Base-by-base conservation (phyloP, 2,329 filamentous ascomycete species). In the Juglanconis sp. region DNA sequence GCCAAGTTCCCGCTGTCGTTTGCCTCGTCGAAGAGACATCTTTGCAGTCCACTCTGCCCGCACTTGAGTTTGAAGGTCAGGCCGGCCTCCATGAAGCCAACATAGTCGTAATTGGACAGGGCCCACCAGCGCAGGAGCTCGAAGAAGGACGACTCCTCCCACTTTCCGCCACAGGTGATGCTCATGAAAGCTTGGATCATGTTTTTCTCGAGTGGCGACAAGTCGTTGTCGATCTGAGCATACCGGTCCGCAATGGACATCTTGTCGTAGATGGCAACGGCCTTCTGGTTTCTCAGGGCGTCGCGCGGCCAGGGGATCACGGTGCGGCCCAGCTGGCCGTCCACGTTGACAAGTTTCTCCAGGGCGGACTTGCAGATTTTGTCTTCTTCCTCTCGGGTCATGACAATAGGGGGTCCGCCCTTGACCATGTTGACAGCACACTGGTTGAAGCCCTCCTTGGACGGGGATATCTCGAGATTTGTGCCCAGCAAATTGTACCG, bases 51-150 rank as follows among this genome's bases (percentile, higher is more conserved):
- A 0, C 76, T 79, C 63, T 81, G 79, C 0, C 79, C 79, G 0
- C 68, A 68, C 11, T 68, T 70, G 63, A 76, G 74, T 64, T 79
- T 79, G 65, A 75, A 79, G 24, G 72, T 73, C 42, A 76, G 72
- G 2, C 76, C 66, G n/a, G 71, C 69, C 34, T 76, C 71, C 32
- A 77, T 69, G 44, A 73, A 76, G 1, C 72, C 74, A 15, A 69
- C 66, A 56, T 75, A 79, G 5, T 69, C 73, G 65, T 78, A 78
- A 34, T 72, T 77, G 56, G 70, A 71, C 1, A 77, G 67, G 8
- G 74, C 79, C 78, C 73, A 81, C 78, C 77, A 80, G 59, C 78
- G 78, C 17, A 82, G 66, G 36, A 81, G 75, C 56, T 82, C 78
- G 52, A 76, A 75, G 60, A 81, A 78, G 30, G 74, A 76, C 0